Percentiles rank a stretch among this genome's conserved stretches.
phyloP scores from a whole-genome alignment of 2,329 filamentous ascomycete genomes.

The Parafenestella ontariensis region DNA sequence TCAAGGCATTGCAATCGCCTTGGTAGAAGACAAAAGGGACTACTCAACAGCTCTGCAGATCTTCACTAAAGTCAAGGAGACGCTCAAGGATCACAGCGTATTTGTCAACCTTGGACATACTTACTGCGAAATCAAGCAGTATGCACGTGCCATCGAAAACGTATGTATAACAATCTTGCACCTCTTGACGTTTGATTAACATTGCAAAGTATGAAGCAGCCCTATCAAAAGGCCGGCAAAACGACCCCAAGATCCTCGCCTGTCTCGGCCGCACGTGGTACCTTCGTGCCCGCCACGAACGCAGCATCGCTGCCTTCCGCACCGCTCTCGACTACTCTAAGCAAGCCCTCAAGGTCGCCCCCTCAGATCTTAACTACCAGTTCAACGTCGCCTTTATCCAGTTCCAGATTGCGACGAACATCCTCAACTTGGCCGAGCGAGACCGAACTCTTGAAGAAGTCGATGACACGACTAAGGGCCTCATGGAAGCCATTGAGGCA shows the following conservation, averaged over 20 bases:
- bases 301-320: constrained; percentile 67
- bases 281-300: constrained; percentile 75
- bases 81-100: constrained; percentile 84
- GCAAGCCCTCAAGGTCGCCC: constrained; percentile 76
- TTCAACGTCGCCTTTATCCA: constrained; percentile 99
- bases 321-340: constrained; percentile 69
- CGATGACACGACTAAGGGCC: constrained; percentile 76
- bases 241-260: constrained; percentile 79
- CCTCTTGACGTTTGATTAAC: constrained; percentile 14
- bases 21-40: constrained; percentile 94
- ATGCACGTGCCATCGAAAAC: constrained; percentile 86
- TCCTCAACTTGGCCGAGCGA: constrained; percentile 76
- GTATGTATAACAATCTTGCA: constrained; percentile 46
- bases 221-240: constrained; percentile 77
- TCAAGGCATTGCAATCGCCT: constrained; percentile 91
- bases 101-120: constrained; percentile 94
- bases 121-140: constrained; percentile 89
- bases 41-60: constrained; percentile 82
- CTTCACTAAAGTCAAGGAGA: constrained; percentile 89
- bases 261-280: constrained; percentile 90
- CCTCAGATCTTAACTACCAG: constrained; percentile 87
- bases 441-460: constrained; percentile 82
- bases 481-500: constrained; percentile 83
- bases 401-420: constrained; percentile 85
- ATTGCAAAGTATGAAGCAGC: constrained; percentile 77